Evolutionary conservation across 805 yeast genomes (phyloP).

Genomic region (Teunomyces stri): DNA sequence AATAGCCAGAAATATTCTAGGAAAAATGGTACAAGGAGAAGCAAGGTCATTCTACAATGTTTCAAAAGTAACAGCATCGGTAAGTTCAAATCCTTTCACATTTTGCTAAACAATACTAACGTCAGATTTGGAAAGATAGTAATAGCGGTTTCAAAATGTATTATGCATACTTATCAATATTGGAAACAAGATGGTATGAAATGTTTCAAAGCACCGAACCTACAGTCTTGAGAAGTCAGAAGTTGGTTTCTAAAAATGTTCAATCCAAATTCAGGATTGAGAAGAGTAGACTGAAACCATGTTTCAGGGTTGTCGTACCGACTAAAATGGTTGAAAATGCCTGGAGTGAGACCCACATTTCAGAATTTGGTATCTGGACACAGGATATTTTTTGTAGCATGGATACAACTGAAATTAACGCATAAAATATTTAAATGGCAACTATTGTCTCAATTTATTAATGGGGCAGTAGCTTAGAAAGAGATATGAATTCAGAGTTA

Average conservation of each 20-base stretch:
- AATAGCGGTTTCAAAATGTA: conserved; percentile 10
- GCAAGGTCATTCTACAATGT: conserved; percentile 10
- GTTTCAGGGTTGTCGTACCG: background rate
- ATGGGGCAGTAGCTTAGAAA: background rate
- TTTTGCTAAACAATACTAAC: conserved; percentile 9
- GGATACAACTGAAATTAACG: background rate
- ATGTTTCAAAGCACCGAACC: background rate
- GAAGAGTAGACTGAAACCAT: background rate
- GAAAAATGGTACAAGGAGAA: conserved; percentile 10
- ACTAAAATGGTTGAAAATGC: background rate
- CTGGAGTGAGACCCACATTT: conserved; percentile 1
- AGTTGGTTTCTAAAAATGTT: background rate
- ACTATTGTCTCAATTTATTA: background rate
- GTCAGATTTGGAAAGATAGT: conserved; percentile 18
- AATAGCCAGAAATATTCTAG: conserved; percentile 17
- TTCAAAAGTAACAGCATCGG: conserved; percentile 10
- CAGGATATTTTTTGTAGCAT: conserved; percentile 1
- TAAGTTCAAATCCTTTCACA: background rate
- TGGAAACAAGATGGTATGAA: conserved; percentile 10
- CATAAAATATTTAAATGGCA: background rate
- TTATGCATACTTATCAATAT: conserved; percentile 13
- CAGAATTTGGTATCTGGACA: conserved; percentile 3
- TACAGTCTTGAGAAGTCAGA: background rate
- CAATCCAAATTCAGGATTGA: background rate
- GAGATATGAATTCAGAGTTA: conserved; percentile 2